phyloP scores from a whole-genome alignment of 345 rosid species.

The Salix dunnii region DNA sequence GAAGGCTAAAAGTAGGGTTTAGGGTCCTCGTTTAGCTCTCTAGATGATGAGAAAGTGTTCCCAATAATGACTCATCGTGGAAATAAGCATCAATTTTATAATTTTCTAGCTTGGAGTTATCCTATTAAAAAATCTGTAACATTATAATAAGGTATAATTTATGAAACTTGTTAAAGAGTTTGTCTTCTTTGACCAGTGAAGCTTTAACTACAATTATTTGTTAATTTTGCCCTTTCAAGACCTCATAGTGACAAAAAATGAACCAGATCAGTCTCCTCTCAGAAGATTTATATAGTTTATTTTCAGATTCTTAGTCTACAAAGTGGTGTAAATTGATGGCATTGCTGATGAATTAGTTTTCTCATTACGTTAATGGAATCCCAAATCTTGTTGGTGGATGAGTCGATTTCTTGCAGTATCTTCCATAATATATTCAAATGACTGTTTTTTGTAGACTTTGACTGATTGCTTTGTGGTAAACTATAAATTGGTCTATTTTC shows the following conservation, averaged over 20 bases:
- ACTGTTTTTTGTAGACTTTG: conserved; percentile 2
- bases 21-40: background rate
- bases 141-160: no score
- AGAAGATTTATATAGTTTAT: no score
- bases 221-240: background rate
- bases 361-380: background rate
- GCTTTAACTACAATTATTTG: background rate
- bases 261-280: background rate
- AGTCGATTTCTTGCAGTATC: background rate
- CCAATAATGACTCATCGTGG: no score
- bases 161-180: no score
- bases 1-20: background rate
- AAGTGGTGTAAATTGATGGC: no score
- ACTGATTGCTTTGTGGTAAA: background rate
- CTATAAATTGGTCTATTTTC: conserved; percentile 15
- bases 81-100: no score
- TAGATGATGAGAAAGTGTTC: no score
- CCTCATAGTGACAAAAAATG: background rate
- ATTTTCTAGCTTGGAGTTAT: no score
- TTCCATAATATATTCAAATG: background rate
- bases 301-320: no score
- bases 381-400: background rate
- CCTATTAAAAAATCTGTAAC: no score
- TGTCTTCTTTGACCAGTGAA: background rate
- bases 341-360: background rate